These are phyloP conservation scores for Rauvolfia tetraphylla DNA, from an alignment of 257 asterid species.

Conservation along the genomic window DNA sequence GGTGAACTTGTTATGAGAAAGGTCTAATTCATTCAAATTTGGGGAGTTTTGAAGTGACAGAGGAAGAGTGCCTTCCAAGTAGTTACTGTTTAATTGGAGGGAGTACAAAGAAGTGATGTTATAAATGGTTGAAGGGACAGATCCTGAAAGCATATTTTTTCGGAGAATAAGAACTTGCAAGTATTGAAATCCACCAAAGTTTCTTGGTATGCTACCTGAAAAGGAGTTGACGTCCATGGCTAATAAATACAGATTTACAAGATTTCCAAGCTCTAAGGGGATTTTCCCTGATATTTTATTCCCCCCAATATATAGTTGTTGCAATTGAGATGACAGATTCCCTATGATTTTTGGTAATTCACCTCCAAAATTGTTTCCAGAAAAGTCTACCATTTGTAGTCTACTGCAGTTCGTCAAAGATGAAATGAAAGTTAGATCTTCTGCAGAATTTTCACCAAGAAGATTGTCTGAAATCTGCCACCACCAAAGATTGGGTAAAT, in stretches of 20 bases:
- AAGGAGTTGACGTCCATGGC: conserved; percentile 10
- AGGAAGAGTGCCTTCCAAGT: conserved; percentile 23
- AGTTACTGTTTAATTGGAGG: conserved; percentile 11
- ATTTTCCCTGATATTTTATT: conserved; percentile 30
- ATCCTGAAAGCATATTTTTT: not conserved
- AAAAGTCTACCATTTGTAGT: conserved; percentile 6
- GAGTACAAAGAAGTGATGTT: conserved; percentile 16
- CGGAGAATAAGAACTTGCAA: not conserved
- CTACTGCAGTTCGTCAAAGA: conserved; percentile 27
- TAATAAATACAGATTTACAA: conserved; percentile 8
- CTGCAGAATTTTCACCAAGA: conserved; percentile 9
- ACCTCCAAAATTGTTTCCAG: conserved; percentile 23
- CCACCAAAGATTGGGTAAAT: conserved; percentile 6
- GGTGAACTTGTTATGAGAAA: conserved; percentile 26
- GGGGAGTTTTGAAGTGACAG: conserved; percentile 10
- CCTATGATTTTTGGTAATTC: conserved; percentile 25
- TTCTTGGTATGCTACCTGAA: conserved; percentile 25
- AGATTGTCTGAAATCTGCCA: not conserved
- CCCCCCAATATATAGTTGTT: not conserved
- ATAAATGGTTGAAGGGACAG: not conserved
- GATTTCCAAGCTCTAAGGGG: conserved; percentile 28
- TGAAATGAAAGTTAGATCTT: conserved; percentile 25
- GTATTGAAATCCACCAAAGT: conserved; percentile 22
- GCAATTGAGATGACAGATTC: conserved; percentile 29
- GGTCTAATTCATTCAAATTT: conserved; percentile 15